Base-by-base conservation (phyloP, 2,329 filamentous ascomycete species). In the Xylariales sp. region DNA sequence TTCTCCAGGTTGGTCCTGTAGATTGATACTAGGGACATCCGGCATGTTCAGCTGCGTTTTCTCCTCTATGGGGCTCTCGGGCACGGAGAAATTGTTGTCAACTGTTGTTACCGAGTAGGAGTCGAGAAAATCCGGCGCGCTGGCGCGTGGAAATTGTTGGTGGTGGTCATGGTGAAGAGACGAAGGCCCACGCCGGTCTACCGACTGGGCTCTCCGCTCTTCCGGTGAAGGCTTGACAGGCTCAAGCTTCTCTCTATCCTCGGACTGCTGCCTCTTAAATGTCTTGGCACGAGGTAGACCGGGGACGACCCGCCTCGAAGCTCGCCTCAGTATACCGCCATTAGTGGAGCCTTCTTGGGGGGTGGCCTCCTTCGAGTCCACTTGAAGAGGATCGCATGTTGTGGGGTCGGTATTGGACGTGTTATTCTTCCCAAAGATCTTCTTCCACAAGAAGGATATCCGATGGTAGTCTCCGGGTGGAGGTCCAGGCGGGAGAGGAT, bases 241-340 rank as follows among this genome's bases (percentile, higher is more conserved):
- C 42, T 83, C 70, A 38, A 95, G 70, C 52, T 81, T 83, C 50
- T 85, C 79, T 49, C 88, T 76, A 45, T 78, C 75, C 62, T 95
- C 90, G 19, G 88, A 91, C 56, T 85, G 77, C 59, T 91, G 88
- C 51, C 89, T 78, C 61, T 82, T 85, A 63, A 94, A 89, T 0
- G 88, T 94, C 51, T 83, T 78, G 5, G 81, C 70, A 33, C 88
- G 78, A 27, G 88, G 87, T 25, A 95, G 66, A 13, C 84, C 83
- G 14, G 88, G 84, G 13, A 90, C 79, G n/a, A 88, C 86, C 53
- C 74, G 80, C 48, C 78, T 63, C 20, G 67, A 67, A 42, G 63
- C 57, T 43, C 69, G 68, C 38, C 65, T 64, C 16, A 65, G 60
- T 32, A 67, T 41, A 29, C 60, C 62, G 16, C 57, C 53, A 27